A percentile compares a stretch with the other conserved stretches of the same genome.
phyloP scores from a whole-genome alignment of 352 stramenopile species.

The Phytophthora pinifolia region DNA sequence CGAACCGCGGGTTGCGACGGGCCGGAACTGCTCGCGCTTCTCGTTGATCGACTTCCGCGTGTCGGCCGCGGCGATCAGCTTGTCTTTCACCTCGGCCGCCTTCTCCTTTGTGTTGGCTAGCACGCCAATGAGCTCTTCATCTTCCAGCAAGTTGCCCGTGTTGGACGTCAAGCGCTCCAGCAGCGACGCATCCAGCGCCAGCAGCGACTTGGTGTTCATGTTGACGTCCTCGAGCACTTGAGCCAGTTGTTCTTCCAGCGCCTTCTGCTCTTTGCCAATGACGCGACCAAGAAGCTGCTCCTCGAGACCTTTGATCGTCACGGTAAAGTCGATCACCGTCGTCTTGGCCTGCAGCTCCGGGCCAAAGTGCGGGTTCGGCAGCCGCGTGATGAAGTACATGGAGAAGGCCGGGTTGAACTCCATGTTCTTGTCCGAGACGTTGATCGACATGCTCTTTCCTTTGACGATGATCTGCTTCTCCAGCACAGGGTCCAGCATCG shows the following conservation, averaged over 20 bases:
- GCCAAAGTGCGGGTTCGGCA: conserved; percentile 98
- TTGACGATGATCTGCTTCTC: conserved; percentile 97
- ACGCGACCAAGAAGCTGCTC: conserved; percentile 97
- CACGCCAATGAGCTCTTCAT: conserved; percentile 98
- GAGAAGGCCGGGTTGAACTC: conserved; percentile 97
- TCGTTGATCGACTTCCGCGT: conserved; percentile 98
- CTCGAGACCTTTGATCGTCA: conserved; percentile 96
- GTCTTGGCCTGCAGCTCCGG: conserved; percentile 98
- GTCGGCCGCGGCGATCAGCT: conserved; percentile 96
- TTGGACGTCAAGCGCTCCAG: conserved; percentile 97
- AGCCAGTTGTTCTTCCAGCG: conserved; percentile 97
- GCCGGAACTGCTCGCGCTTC: conserved; percentile 98
- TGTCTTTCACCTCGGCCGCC: conserved; percentile 97
- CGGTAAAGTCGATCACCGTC: conserved; percentile 98
- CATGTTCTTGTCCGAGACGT: conserved; percentile 99
- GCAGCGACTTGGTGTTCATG: conserved; percentile 96
- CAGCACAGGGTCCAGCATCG: conserved; percentile 97
- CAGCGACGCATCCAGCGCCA: conserved; percentile 95
- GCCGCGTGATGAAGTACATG: conserved; percentile 98
- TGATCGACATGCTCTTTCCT: conserved; percentile 96
- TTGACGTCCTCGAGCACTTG: conserved; percentile 98
- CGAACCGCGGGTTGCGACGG: conserved; percentile 96
- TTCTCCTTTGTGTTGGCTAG: conserved; percentile 98
- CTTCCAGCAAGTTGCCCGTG: conserved; percentile 97
- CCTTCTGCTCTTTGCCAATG: conserved; percentile 98